Base-by-base conservation (phyloP, 371 early-diverging fungal species). In the Phascolomyces articulosus region DNA sequence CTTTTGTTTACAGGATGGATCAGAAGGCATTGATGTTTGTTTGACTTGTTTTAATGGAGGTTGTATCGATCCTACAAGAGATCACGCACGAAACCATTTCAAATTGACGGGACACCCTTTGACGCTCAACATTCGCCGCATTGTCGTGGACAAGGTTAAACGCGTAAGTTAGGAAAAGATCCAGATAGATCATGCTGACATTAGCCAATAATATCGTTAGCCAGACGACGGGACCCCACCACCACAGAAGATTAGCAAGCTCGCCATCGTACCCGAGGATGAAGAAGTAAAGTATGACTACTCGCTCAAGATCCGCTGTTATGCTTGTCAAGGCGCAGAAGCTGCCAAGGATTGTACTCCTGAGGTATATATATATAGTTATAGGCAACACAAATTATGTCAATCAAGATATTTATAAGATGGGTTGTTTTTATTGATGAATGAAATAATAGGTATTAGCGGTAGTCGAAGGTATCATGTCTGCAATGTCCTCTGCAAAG, bases 1-100 rank as follows among this genome's bases (percentile, higher is more conserved):
- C 11, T 9, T 34, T 34, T 9, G 6, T 23, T 49, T 8, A 20
- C 74, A 92, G 92, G 90, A 90, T 66, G 72, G 80, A 31, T 77
- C 82, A 10, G 79, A 75, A 54, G 97, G 97, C 20, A 78, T 98
- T 63, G 94, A 97, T 72, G 95, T 98, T 15, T 98, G 98, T 67
- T 79, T 98, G 40, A 84, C 89, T 6, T 98, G 98, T 80, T 96
- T 94, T 72, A 95, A 95, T 67, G 95, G 95, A 26, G 95, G 95
- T 2, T 98, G 98, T 69, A 69, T 79, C 11, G 82, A 75, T 31
- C 60, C 72, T 0, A 80, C 79, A 10, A 80, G 90, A 63, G 68
- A 85, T 47, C 98, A 98, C 75, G 90, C 92, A 29, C 70, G 78
- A 55, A 78, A 84, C 27, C 98, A 98, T 75, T 84, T 73, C 48